Base-by-base conservation (phyloP, 2,329 filamentous ascomycete species). In the Colletotrichum euphorbiae region DNA sequence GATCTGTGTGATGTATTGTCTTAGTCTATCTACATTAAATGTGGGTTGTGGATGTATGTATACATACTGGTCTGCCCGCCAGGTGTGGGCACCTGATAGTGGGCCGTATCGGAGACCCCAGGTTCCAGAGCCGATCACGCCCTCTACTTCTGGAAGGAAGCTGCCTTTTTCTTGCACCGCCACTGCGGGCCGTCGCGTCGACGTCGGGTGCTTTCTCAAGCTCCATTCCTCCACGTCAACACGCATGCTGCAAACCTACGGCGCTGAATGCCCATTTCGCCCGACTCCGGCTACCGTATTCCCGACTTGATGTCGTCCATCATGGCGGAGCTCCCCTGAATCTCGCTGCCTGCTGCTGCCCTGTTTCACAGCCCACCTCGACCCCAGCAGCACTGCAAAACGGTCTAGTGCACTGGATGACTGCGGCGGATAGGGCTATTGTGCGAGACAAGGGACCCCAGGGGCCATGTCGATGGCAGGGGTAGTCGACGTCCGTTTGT, bases 361-460 rank as follows among this genome's bases (percentile, higher is more conserved):
- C 21, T 1, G 58, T 61, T 52, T 31, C 58, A 52, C 46, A 61
- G 24, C 19, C 33, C 21, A 8, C 28, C 28, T 7, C 28, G 13
- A n/a, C 31, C 31, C 2, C 28, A 17, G 43, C 43, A 59, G 31
- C 60, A 59, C 54, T 48, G 54, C 60, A 54, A 46, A 50, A 54
- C 1, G 28, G 6, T 28, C 24, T 24, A 24, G 2, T 21, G 61
- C 33, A 21, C 65, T 45, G 15, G 28, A 54, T 43, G 19, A 50
- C 21, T 48, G 54, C 48, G 48, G 59, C 48, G 12, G 65, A 65
- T 50, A 58, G 48, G 66, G 55, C 48, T 60, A 66, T 46, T 60
- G 62, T 36, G 61, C 61, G 54, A 69, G 66, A 69, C 66, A 66
- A 45, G 61, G 66, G 36, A 8, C 28, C 28, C 6, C 28, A 28